Percentiles rank a stretch among this genome's conserved stretches.
Evolutionary conservation across 805 yeast species (phyloP).

Genomic region (Wickerhamiella lipophila): DNA sequence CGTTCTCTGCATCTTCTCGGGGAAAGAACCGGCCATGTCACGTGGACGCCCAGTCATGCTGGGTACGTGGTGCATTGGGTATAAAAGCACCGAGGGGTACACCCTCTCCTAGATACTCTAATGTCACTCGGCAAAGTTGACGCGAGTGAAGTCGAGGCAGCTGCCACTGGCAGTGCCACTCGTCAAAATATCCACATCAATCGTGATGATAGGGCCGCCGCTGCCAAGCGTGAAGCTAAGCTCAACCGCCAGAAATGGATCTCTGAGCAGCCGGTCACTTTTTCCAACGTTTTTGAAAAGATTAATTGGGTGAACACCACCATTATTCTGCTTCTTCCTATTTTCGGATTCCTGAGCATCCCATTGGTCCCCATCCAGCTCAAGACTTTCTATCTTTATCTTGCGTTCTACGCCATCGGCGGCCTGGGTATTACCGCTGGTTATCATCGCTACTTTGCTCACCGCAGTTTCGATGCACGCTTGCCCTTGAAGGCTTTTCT

Average conservation of each 20-base stretch:
- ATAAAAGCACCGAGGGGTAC: neutral
- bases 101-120: neutral
- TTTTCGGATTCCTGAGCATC: slow-evolving; percentile 34
- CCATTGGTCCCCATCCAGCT: slow-evolving; percentile 34
- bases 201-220: slow-evolving; percentile 17
- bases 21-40: neutral
- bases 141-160: slow-evolving; percentile 26
- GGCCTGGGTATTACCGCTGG: slow-evolving; percentile 71
- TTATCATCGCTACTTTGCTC: slow-evolving; percentile 69
- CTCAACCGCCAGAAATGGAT: slow-evolving; percentile 35
- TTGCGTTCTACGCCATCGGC: slow-evolving; percentile 44
- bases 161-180: slow-evolving; percentile 26
- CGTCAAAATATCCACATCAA: slow-evolving; percentile 24
- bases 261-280: slow-evolving; percentile 65
- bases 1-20: neutral
- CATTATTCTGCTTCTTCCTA: slow-evolving; percentile 46
- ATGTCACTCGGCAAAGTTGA: slow-evolving; percentile 22
- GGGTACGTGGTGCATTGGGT: slow-evolving; percentile 2
- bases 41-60: slow-evolving; percentile 4
- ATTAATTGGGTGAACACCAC: slow-evolving; percentile 62
- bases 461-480: slow-evolving; percentile 41
- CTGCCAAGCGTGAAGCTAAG: slow-evolving; percentile 14
- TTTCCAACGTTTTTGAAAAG: slow-evolving; percentile 56
- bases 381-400: slow-evolving; percentile 42
- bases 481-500: slow-evolving; percentile 37